Evolutionary conservation across 768 basidiomycete species (phyloP).

Genomic region (Boletus edulis): DNA sequence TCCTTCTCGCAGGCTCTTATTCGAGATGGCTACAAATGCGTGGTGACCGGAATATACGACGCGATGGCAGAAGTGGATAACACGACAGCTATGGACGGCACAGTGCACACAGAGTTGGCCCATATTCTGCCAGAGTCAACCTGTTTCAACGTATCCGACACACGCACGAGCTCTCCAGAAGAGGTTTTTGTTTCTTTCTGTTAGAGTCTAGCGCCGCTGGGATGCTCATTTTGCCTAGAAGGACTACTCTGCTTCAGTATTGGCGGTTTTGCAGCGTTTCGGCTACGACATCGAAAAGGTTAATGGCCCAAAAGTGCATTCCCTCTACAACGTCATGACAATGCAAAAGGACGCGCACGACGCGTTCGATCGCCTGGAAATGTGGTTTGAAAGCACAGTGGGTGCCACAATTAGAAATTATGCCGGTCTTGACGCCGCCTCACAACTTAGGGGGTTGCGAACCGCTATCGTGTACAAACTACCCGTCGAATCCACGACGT

Average conservation of each 20-base stretch:
- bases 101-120: background rate
- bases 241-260: background rate
- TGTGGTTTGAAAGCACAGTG: background rate
- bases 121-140: background rate
- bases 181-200: too few relatives aligned
- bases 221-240: background rate
- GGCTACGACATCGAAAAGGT: background rate
- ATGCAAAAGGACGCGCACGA: background rate
- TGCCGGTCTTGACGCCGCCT: background rate
- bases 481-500: background rate
- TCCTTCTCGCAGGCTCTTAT: background rate
- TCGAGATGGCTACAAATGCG: background rate
- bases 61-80: background rate
- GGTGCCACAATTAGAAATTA: background rate
- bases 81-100: background rate
- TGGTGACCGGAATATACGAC: background rate
- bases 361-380: background rate
- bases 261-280: background rate
- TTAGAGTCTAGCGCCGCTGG: background rate
- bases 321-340: background rate
- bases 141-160: background rate
- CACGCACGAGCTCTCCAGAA: background rate
- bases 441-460: background rate
- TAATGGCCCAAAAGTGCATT: background rate
- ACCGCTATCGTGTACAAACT: background rate